A percentile compares a stretch with the other conserved stretches of the same genome.
These are phyloP conservation scores for Russula sp. DNA, from an alignment of 768 basidiomycete genomes.

Conservation along the genomic window DNA sequence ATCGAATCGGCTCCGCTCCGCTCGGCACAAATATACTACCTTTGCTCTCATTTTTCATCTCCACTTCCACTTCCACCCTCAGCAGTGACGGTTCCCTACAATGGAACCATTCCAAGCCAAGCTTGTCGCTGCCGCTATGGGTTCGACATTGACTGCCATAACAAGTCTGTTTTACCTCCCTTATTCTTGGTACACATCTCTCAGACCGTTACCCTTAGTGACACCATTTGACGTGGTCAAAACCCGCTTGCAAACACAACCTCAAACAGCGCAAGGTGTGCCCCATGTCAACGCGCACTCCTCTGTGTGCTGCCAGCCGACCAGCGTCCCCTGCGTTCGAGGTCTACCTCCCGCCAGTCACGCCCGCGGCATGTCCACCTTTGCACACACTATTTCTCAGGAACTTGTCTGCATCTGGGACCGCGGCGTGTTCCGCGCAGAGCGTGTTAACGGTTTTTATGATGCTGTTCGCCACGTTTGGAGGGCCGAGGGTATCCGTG, in stretches of 20 bases:
- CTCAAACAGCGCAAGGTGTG: conserved; percentile 39
- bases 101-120: conserved; percentile 80
- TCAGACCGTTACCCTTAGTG: conserved; percentile 49
- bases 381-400: conserved; percentile 50
- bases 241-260: conserved; percentile 92
- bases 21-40: no score
- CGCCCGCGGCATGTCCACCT: conserved; percentile 73
- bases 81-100: background rate
- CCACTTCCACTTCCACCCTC: background rate
- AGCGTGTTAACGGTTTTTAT: conserved; percentile 77
- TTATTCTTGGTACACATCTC: background rate
- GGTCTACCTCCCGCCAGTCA: conserved; percentile 41
- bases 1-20: background rate
- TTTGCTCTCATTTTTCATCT: background rate
- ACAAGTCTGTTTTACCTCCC: conserved; percentile 51
- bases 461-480: conserved; percentile 79
- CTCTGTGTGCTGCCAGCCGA: conserved; percentile 67
- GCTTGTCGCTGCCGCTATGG: conserved; percentile 70
- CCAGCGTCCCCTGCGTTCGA: conserved; percentile 26
- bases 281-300: conserved; percentile 48
- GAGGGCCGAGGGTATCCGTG: conserved; percentile 73
- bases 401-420: conserved; percentile 79
- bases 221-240: conserved; percentile 99
- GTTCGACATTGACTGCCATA: conserved; percentile 74
- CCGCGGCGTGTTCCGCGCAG: conserved; percentile 58